These are phyloP conservation scores for Vaccinium corymbosum DNA, from an alignment of 148 eudicot species.

Conservation along the genomic window DNA sequence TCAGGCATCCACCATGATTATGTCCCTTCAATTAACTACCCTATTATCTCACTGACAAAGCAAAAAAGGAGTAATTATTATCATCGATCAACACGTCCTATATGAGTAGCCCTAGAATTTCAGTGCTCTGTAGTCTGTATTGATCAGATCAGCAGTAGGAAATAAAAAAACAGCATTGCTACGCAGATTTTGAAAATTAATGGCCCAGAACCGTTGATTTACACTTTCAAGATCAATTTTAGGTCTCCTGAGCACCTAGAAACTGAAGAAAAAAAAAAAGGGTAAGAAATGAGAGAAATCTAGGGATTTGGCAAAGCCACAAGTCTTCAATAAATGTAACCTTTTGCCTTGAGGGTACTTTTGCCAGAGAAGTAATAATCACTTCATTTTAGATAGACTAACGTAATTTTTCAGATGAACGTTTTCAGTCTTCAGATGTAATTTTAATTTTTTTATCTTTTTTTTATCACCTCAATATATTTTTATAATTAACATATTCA, in stretches of 20 bases:
- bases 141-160: neutral
- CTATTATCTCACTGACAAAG: neutral
- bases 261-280: neutral
- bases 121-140: slow-evolving; percentile 13
- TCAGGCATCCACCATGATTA: neutral
- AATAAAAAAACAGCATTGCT: neutral
- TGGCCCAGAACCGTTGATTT: too few species aligned
- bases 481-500: too few species aligned
- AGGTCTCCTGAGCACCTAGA: too few species aligned
- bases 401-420: too few species aligned
- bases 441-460: too few species aligned
- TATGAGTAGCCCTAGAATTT: slow-evolving; percentile 16
- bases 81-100: too few species aligned
- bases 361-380: neutral
- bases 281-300: slow-evolving; percentile 4
- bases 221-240: too few species aligned
- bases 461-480: too few species aligned
- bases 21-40: neutral
- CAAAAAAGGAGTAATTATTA: neutral
- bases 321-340: slow-evolving; percentile 5
- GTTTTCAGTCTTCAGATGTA: too few species aligned
- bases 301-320: slow-evolving; percentile 11
- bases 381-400: too few species aligned
- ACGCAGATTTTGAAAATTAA: too few species aligned
- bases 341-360: slow-evolving; percentile 12